phyloP scores from a whole-genome alignment of 179 eudicot genomes.

The Sideroxylon spinosum region DNA sequence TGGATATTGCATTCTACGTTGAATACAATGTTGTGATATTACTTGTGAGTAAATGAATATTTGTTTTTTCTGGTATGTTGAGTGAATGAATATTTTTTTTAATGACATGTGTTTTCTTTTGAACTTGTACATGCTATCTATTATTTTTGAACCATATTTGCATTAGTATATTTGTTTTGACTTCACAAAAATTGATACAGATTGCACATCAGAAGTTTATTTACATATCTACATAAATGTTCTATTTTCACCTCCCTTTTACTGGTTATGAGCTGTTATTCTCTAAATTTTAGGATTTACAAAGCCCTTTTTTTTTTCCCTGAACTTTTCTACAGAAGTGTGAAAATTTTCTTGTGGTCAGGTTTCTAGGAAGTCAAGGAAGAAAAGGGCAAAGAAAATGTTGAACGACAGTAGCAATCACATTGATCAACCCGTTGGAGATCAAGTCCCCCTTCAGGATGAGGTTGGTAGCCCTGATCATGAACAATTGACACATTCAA shows the following conservation, averaged over 20 bases:
- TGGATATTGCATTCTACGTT: not conserved
- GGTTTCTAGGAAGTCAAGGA: constrained; percentile 79
- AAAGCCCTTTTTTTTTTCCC: constrained; percentile 8
- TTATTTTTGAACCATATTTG: not conserved
- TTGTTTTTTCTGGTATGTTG: not conserved
- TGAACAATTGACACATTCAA: constrained; percentile 29
- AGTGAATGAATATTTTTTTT: too few species aligned
- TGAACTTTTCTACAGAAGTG: not conserved
- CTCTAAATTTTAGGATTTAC: not conserved
- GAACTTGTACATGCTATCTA: not conserved
- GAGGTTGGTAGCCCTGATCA: constrained; percentile 26
- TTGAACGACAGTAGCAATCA: constrained; percentile 28
- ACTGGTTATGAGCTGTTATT: not conserved
- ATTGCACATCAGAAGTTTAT: not conserved
- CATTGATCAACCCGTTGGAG: constrained; percentile 34
- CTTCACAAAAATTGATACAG: not conserved
- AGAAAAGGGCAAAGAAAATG: constrained; percentile 48
- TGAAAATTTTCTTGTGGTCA: constrained; percentile 25
- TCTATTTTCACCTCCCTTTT: not conserved
- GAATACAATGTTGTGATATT: not conserved
- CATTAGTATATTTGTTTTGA: not conserved
- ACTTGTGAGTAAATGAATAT: not conserved
- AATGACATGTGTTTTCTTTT: not conserved
- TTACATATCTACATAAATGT: not conserved
- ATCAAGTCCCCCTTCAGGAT: constrained; percentile 31